Base-by-base conservation (phyloP, 345 rosid species). In the Bruguiera gymnorhiza region DNA sequence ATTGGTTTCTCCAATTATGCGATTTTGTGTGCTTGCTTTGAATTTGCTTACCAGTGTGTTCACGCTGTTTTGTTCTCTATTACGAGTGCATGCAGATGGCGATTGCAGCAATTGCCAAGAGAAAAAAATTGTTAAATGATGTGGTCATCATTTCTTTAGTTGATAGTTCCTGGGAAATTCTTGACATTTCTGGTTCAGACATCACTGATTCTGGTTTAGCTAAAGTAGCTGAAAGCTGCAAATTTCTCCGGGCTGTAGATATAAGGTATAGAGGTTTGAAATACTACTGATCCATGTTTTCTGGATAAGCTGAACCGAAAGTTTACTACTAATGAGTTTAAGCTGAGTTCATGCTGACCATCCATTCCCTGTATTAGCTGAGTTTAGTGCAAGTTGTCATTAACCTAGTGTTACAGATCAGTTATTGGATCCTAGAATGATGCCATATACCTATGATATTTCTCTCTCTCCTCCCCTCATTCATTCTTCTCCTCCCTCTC, bases 111-210 rank as follows among this genome's bases (percentile, higher is more conserved):
- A 88, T 94, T 83, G 94, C 97, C 60, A 83, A 88, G 80, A 91
- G 98, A 82, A 85, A 90, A 70, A 85, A 77, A 78, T 75, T 91
- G 68, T 78, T 94, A 19, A 81, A 76, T 60, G 89, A 94, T 64
- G 83, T 77, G 72, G 85, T 84, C 62, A 70, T 94, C 57, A 8
- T 81, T 60, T 68, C 93, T 50, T 79, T 91, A 71, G 96, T 90
- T 65, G 97, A 94, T 75, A 73, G 82, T 73, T 89, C 95, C 21
- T 88, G 97, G 97, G 88, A 91, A 78, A 72, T 84, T 77, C 82
- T 94, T 77, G 98, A 89, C 69, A 52, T 94, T 78, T 85, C 96
- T 54, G 87, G 95, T 58, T 91, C 98, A 26, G 83, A 88, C 68
- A 85, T 94, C 59, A 70, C 95, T 6, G 84, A 91, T 80, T 71